phyloP scores from a whole-genome alignment of 2,329 filamentous ascomycete species.

The Epichloe sp. region DNA sequence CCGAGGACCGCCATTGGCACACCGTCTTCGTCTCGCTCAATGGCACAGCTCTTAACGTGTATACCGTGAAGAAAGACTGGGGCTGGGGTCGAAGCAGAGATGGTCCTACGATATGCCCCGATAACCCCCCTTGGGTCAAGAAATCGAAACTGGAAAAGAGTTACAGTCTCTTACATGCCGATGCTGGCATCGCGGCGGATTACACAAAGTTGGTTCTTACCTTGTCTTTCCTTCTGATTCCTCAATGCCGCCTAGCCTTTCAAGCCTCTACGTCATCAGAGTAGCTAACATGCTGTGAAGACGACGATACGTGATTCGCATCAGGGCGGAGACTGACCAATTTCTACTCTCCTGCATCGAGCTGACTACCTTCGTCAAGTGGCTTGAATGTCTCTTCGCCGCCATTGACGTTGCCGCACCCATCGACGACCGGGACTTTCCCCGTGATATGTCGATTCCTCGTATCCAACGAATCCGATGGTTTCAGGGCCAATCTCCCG shows the following conservation, averaged over 20 bases:
- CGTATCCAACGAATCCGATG: constrained; percentile 40
- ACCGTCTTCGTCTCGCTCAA: constrained; percentile 49
- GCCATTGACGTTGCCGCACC: constrained; percentile 59
- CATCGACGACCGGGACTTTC: constrained; percentile 56
- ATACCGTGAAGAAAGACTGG: constrained; percentile 48
- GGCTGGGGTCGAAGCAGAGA: constrained; percentile 34
- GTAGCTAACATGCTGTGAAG: not conserved
- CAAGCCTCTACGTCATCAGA: not conserved
- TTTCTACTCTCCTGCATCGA: constrained; percentile 55
- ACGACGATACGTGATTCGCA: constrained; percentile 50
- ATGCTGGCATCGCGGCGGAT: constrained; percentile 61
- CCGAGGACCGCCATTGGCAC: constrained; percentile 50
- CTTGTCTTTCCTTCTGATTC: too few species aligned
- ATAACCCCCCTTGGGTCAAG: constrained; percentile 37
- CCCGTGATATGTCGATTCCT: constrained; percentile 48
- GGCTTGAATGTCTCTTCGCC: constrained; percentile 57
- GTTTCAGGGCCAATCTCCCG: constrained; percentile 28
- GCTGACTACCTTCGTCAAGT: constrained; percentile 51
- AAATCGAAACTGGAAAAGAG: constrained; percentile 45
- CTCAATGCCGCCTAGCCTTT: not conserved
- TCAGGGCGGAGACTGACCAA: constrained; percentile 62
- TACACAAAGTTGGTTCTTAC: constrained; percentile 46
- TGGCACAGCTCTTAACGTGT: constrained; percentile 54
- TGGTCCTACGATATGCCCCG: constrained; percentile 34
- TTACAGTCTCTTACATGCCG: constrained; percentile 64